Percentiles rank a stretch among this genome's conserved stretches.
phyloP scores from a whole-genome alignment of 805 yeast genomes.

The Lachancea nothofagi region DNA sequence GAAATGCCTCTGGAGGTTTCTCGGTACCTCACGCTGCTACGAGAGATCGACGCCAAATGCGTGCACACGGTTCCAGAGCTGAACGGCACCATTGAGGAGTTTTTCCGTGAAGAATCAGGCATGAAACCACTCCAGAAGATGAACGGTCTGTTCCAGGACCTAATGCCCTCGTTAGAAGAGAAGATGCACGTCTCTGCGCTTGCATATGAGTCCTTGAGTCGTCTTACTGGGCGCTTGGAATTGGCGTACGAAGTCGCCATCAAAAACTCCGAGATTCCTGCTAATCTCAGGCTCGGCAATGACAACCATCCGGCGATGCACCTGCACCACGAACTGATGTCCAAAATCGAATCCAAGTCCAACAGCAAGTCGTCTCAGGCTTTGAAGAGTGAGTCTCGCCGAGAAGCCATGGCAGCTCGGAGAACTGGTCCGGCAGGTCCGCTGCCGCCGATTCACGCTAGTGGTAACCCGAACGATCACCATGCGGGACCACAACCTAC shows the following conservation, averaged over 20 bases:
- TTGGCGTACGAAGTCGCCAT: conserved; percentile 73
- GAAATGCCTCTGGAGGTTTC: conserved; percentile 82
- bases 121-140: conserved; percentile 33
- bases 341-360: conserved; percentile 25
- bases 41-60: conserved; percentile 94
- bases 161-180: conserved; percentile 90
- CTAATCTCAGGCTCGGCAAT: conserved; percentile 68
- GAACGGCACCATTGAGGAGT: conserved; percentile 34
- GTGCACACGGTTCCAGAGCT: conserved; percentile 66
- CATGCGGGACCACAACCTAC: conserved; percentile 4
- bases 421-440: conserved; percentile 1
- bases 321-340: conserved; percentile 34
- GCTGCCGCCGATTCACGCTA: background rate
- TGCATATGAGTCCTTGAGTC: conserved; percentile 70
- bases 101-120: conserved; percentile 22
- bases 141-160: conserved; percentile 46
- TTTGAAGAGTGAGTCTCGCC: conserved; percentile 74
- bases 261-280: conserved; percentile 72
- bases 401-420: conserved; percentile 90
- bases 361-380: conserved; percentile 55
- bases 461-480: conserved; percentile 7
- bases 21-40: conserved; percentile 77
- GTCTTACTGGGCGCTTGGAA: conserved; percentile 68
- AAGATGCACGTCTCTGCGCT: conserved; percentile 95
- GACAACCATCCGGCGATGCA: conserved; percentile 86